Evolutionary conservation across 2,329 filamentous ascomycete genomes (phyloP), one percentile per base, ranked within the genome.

Genomic region (Celoporthe dispersa): DNA sequence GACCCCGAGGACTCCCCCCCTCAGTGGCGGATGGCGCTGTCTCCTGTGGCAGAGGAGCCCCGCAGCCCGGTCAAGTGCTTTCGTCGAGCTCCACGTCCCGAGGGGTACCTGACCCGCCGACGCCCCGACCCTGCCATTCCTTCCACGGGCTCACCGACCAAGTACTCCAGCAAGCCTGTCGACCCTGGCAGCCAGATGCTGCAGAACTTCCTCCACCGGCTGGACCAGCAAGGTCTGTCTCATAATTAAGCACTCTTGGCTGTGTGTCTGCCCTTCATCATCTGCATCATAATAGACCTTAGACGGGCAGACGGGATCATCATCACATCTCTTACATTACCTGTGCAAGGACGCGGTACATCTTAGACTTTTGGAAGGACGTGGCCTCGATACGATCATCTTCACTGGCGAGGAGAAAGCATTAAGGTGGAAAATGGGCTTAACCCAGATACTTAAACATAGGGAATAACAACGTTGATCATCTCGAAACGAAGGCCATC

Each of bases 141-240:
- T 7, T n/a, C 44, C 19, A 48, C 62, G 16, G 25, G 19, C 22
- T 68, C 68, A 3, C 62, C 62, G 9, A 51, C 37, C 37, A 63
- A 66, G 8, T 12, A 33, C 8, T 35, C 25, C 14, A 39, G 19
- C 22, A 62, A 66, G n/a, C n/a, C 70, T 31, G 16, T 67, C 57
- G 71, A 69, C 63, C 71, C 69, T 61, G 71, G 71, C 39, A 70
- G 68, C 65, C 63, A 69, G 41, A 71, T 68, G 66, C 70, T 70
- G 69, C 68, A 71, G 51, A 72, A 69, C 35, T 72, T 72, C 25
- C 55, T 72, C 39, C 31, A 64, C 41, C 67, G 66, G 59, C 66
- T 72, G 59, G 71, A 72, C 59, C 61, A 57, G 60, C 68, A 71
- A 55, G 71, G 71, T 22, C 69, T 72, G 41, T 70, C 71, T 57